Evolutionary conservation across 1,139 yeast genomes (phyloP).

Genomic region (Protomyces lactucae-debilis): DNA sequence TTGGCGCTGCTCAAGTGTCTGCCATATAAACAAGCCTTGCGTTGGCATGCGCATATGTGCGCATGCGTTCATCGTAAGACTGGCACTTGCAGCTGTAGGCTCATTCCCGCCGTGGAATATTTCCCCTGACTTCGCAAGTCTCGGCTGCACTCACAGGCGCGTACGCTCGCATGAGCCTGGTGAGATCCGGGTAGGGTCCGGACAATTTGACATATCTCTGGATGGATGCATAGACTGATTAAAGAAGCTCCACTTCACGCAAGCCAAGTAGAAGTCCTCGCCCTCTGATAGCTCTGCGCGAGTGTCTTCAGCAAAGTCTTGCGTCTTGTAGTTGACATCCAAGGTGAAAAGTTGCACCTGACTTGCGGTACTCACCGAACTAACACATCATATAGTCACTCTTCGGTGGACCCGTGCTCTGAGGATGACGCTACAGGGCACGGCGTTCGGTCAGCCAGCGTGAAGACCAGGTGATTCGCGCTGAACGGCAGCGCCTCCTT

Average conservation of each 20-base stretch:
- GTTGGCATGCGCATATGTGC: constrained; percentile 6
- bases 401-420: no score
- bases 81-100: constrained; percentile 14
- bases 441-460: no score
- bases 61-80: constrained; percentile 13
- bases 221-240: constrained; percentile 7
- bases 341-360: constrained; percentile 31
- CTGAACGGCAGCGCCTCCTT: no score
- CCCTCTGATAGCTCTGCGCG: constrained; percentile 33
- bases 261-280: constrained; percentile 34
- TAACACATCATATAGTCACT: no score
- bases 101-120: constrained; percentile 1
- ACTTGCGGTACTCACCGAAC: constrained; percentile 30
- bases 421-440: no score
- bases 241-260: constrained; percentile 2
- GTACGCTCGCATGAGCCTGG: constrained; percentile 20
- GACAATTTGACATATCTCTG: constrained; percentile 18
- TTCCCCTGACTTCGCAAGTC: constrained; percentile 16
- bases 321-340: constrained; percentile 38
- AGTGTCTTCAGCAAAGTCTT: constrained; percentile 36
- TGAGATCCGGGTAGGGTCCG: constrained; percentile 12
- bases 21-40: constrained; percentile 10
- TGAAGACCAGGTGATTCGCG: no score
- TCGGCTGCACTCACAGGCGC: constrained; percentile 15
- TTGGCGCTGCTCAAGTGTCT: constrained; percentile 1